A percentile compares a stretch with the other conserved stretches of the same genome.
Evolutionary conservation across 352 stramenopile species (phyloP).

Genomic region (Phytophthora constricta): DNA sequence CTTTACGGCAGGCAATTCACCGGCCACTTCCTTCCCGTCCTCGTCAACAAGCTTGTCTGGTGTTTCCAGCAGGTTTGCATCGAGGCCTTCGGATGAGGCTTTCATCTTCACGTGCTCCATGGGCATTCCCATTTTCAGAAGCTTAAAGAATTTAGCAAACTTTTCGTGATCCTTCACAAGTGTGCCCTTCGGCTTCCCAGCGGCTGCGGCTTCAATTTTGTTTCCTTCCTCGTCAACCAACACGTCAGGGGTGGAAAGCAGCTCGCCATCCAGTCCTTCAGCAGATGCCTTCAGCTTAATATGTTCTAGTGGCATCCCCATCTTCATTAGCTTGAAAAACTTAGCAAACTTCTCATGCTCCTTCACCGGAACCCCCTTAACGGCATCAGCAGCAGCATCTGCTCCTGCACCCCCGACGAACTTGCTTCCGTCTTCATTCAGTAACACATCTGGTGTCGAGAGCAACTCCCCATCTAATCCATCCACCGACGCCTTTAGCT

Average conservation of each 20-base stretch:
- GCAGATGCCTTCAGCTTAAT: constrained; percentile 68
- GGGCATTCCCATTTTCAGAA: constrained; percentile 89
- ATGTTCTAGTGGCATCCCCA: constrained; percentile 79
- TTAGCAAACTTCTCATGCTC: constrained; percentile 91
- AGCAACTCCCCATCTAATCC: constrained; percentile 90
- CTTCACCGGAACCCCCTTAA: constrained; percentile 60
- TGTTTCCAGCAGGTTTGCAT: constrained; percentile 59
- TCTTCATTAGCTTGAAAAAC: constrained; percentile 83
- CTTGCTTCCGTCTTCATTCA: constrained; percentile 67
- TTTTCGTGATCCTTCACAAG: constrained; percentile 89
- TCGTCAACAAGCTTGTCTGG: constrained; percentile 65
- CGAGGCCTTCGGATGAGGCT: constrained; percentile 59
- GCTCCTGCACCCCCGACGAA: constrained; percentile 22
- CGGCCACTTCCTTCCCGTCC: constrained; percentile 56
- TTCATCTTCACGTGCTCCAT: constrained; percentile 92
- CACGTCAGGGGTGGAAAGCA: constrained; percentile 64
- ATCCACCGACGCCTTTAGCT: constrained; percentile 81
- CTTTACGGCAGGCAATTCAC: constrained; percentile 18
- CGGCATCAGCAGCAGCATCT: background rate
- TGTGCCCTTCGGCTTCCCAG: constrained; percentile 35
- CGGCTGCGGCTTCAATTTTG: constrained; percentile 21
- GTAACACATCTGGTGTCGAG: constrained; percentile 59
- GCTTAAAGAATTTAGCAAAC: constrained; percentile 96
- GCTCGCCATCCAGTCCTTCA: constrained; percentile 60
- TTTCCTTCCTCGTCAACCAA: constrained; percentile 61